Evolutionary conservation across 2,329 filamentous ascomycete genomes (phyloP), one percentile per base, ranked within the genome.

Genomic region (Talaromyces albobiverticillius): DNA sequence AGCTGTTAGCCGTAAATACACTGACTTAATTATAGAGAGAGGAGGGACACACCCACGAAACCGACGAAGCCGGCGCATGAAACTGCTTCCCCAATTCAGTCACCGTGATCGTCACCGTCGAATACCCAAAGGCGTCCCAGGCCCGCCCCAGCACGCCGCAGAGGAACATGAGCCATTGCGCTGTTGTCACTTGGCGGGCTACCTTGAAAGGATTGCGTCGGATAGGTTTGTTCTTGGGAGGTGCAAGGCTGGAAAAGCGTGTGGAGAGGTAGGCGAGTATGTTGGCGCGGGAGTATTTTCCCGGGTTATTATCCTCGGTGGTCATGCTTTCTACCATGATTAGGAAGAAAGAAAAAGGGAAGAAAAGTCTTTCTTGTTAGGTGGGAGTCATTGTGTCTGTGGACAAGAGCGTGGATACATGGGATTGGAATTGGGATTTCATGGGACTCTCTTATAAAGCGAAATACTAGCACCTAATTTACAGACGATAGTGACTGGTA

Each of bases 51-150:
- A 82, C 83, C 82, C 82, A 85, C 13, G 82, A 83, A 22, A 86
- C 83, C 59, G 84, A 80, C 4, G 80, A 77, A 52, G 80, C 82
- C 49, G 77, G 67, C 57, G 75, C 78, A 55, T 69, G 72, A 60
- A 86, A 86, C 1, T 73, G 71, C 51, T 79, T 68, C 32, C 78
- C 73, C 13, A 87, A 71, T 20, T 81, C 74, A 11, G 72, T 78
- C 14, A 84, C 73, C 0, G 82, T 84, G 42, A 87, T 72, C 1
- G 81, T 83, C 23, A 86, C 83, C 43, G 82, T 84, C 67, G 85
- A 84, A 71, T 86, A 87, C 67, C 87, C 84, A 59, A 86, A 86
- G 3, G 83, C 76, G 63, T 86, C 82, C 82, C 81, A 84, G 1
- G 79, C 79, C 81, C 83, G 73, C 4, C 59, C 65, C 10, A 61